Evolutionary conservation across 495 filamentous ascomycete genomes (phyloP).

Genomic region (Aspergillus nanangensis): DNA sequence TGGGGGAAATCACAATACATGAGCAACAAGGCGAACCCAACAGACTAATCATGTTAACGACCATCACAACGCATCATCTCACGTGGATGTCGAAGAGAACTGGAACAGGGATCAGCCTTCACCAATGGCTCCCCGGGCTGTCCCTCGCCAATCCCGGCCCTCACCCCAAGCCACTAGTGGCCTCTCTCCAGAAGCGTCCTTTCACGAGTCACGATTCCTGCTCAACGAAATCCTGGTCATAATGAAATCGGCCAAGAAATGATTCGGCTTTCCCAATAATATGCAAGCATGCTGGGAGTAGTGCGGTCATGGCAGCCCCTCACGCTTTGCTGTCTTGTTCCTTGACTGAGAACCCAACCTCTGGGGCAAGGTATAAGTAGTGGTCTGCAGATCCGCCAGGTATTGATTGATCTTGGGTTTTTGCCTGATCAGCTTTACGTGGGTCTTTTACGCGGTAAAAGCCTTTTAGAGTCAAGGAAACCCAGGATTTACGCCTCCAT

Average conservation of each 20-base stretch:
- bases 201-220: not conserved
- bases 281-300: conserved; percentile 7
- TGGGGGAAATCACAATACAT: too few relatives aligned
- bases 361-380: conserved; percentile 8
- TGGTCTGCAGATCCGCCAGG: too few relatives aligned
- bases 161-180: conserved; percentile 15
- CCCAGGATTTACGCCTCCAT: not conserved
- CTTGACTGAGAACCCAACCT: conserved; percentile 1
- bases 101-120: too few relatives aligned
- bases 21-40: too few relatives aligned
- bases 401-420: too few relatives aligned
- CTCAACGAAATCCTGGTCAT: too few relatives aligned
- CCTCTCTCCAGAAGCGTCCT: not conserved
- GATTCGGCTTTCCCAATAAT: conserved; percentile 5
- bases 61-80: not conserved
- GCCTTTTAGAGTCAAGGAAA: too few relatives aligned
- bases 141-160: not conserved
- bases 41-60: too few relatives aligned
- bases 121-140: not conserved
- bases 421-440: too few relatives aligned
- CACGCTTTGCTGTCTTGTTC: conserved; percentile 4
- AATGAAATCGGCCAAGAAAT: conserved; percentile 16
- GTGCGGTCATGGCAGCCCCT: conserved; percentile 10
- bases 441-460: too few relatives aligned
- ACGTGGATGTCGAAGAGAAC: not conserved